Evolutionary conservation across 2,329 filamentous ascomycete genomes (phyloP).

Genomic region (Pseudogymnoascus sp.): DNA sequence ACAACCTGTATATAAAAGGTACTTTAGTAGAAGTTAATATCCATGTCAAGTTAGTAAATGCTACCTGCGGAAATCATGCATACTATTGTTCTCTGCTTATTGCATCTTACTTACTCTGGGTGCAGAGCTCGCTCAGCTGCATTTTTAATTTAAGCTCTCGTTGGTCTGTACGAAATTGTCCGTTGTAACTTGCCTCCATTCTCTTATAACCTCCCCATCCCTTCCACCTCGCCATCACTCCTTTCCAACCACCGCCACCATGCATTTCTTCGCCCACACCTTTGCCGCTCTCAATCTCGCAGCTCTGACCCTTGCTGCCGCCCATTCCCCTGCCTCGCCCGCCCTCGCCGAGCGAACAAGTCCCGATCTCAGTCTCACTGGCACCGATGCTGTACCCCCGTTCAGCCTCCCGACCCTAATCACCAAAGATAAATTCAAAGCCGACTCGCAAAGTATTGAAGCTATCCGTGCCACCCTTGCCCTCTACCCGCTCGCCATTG

Average conservation of each 20-base stretch:
- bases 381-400: background rate
- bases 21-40: too few species aligned
- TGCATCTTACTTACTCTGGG: too few species aligned
- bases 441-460: background rate
- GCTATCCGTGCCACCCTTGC: constrained; percentile 18
- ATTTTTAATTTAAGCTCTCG: too few species aligned
- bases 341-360: too few species aligned
- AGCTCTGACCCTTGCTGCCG: background rate
- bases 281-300: background rate
- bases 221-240: background rate
- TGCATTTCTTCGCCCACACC: background rate
- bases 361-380: background rate
- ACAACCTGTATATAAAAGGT: too few species aligned
- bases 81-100: too few species aligned
- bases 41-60: too few species aligned
- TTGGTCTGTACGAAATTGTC: too few species aligned
- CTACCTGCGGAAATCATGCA: too few species aligned
- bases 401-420: background rate
- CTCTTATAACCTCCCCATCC: background rate
- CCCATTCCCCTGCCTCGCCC: background rate
- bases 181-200: background rate
- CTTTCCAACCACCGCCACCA: background rate
- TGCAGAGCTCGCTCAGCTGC: too few species aligned
- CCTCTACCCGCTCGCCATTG: constrained; percentile 19
- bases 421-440: background rate